Evolutionary conservation across 2,329 filamentous ascomycete genomes (phyloP).

Genomic region (Trichoderma sp.): DNA sequence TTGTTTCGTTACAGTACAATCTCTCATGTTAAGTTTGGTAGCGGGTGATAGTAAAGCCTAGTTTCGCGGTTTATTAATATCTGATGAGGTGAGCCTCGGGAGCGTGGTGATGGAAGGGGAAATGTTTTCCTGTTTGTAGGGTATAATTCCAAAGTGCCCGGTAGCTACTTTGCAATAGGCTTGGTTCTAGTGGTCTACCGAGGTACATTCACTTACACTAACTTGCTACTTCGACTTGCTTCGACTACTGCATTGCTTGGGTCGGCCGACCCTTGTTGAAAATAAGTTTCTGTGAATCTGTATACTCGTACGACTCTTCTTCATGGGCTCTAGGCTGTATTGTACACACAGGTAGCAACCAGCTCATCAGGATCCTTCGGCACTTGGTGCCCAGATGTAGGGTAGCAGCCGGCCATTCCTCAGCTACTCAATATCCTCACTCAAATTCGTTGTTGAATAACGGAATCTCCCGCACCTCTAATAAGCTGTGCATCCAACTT

Average conservation of each 20-base stretch:
- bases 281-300: neutral
- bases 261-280: neutral
- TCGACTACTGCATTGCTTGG: neutral
- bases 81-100: neutral
- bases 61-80: neutral
- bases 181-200: neutral
- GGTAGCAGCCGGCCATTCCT: neutral
- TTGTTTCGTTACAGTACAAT: no score
- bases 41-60: neutral
- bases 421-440: neutral
- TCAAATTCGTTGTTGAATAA: neutral
- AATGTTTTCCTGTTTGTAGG: neutral
- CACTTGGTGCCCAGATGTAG: neutral
- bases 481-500: neutral
- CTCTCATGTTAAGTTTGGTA: no score
- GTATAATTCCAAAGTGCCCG: neutral
- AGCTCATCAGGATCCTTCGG: neutral
- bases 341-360: neutral
- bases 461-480: neutral
- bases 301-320: neutral
- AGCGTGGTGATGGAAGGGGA: neutral
- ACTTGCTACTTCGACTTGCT: neutral
- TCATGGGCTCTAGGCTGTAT: neutral
- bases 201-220: no score
- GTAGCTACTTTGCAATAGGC: neutral